Evolutionary conservation across 2,329 filamentous ascomycete species (phyloP), one percentile per base, ranked within the genome.

Genomic region (Dothistroma septosporum): DNA sequence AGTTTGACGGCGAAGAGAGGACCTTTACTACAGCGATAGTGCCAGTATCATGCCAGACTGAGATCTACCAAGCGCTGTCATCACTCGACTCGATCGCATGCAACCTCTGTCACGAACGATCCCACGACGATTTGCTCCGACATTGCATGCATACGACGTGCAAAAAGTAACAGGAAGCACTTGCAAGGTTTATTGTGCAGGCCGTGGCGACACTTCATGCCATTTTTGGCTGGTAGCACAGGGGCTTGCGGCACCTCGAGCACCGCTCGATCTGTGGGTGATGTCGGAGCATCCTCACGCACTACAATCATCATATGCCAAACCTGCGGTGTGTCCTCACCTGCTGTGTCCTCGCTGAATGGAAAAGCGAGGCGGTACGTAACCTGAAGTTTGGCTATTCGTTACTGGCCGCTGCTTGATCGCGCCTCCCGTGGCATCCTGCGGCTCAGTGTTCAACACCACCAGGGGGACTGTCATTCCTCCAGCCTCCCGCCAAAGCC

Each of bases 401-500:
- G 24, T 28, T 28, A 28, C 24, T 28, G 24, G 6, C 6, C 24
- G 6, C 24, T 28, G 6, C 24, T 28, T 28, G 24, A 28, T 28
- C 24, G 24, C 2, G 44, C n/a, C 44, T 19, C 21, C n/a, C n/a
- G 1, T 48, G 24, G 24, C 24, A 6, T 28, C 24, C 24, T 28
- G 2, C 24, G n/a, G 44, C 10, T 49, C 47, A 24, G 47, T 2
- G 47, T 14, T 49, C 21, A 24, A 7, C 12, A 44, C n/a, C 47
- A 12, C 21, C 2, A 49, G 21, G 47, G 9, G 47, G 47, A 28
- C 47, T 49, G 10, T 24, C 47, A n/a, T 66, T 58, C 46, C 47
- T 48, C 63, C 61, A 61, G 7, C 61, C 61, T 55, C 61, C 61
- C 14, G 35, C 46, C 32, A 62, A 24, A 21, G 60, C 59, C 12